A percentile compares a stretch with the other conserved stretches of the same genome.
Evolutionary conservation across 1,139 yeast genomes (phyloP).

Genomic region (Suhomyces terraborum): DNA sequence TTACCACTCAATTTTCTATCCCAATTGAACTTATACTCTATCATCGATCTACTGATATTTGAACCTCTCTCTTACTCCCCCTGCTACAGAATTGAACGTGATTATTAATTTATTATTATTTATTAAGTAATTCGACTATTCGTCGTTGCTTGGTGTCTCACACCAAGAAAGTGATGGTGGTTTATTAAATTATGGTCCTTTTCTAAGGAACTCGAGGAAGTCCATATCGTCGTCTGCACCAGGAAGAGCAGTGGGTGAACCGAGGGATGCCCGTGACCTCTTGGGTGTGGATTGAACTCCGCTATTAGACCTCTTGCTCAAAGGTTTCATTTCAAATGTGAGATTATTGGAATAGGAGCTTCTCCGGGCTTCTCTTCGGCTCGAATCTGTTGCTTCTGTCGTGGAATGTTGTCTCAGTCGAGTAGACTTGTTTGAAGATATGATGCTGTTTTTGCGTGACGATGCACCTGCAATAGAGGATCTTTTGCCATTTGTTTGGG

Average conservation of each 20-base stretch:
- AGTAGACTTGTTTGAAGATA: slow-evolving; percentile 18
- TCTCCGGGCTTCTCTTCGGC: slow-evolving; percentile 16
- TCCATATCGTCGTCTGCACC: slow-evolving; percentile 39
- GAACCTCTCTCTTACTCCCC: too few relatives aligned
- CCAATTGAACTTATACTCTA: too few relatives aligned
- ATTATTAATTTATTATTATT: background rate
- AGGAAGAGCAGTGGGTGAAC: background rate
- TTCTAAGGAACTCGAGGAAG: slow-evolving; percentile 48
- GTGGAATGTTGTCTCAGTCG: slow-evolving; percentile 20
- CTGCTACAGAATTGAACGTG: background rate
- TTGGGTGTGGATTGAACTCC: slow-evolving; percentile 3
- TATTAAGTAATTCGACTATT: background rate
- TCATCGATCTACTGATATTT: too few relatives aligned
- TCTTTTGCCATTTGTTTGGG: slow-evolving; percentile 5
- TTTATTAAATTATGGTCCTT: slow-evolving; percentile 34
- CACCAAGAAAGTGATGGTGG: background rate
- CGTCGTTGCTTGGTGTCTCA: background rate
- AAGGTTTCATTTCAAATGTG: slow-evolving; percentile 10
- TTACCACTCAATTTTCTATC: too few relatives aligned
- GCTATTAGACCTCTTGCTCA: slow-evolving; percentile 8
- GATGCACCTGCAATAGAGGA: slow-evolving; percentile 11
- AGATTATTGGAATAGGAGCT: slow-evolving; percentile 9
- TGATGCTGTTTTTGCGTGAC: slow-evolving; percentile 15
- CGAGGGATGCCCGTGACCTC: background rate
- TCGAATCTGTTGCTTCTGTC: slow-evolving; percentile 18